These are phyloP conservation scores for Corniculantispora saksenae DNA, from an alignment of 2,329 filamentous ascomycete species.

Conservation along the genomic window DNA sequence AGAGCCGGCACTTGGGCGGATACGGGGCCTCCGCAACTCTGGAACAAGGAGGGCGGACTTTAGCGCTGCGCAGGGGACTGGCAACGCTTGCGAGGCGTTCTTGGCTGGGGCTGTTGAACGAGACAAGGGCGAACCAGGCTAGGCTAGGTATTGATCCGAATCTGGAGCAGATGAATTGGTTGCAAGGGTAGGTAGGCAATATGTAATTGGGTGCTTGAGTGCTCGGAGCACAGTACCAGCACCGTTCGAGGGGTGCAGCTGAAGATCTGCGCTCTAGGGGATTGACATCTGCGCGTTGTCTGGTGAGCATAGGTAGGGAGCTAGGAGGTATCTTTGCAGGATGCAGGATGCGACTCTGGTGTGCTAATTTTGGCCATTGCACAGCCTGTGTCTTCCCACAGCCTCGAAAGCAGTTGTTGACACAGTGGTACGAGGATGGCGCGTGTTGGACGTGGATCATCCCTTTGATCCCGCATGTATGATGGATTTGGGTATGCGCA, in stretches of 20 bases:
- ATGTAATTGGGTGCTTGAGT: no score
- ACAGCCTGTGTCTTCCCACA: constrained; percentile 4
- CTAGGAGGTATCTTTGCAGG: neutral
- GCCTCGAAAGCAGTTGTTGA: neutral
- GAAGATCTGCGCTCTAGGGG: no score
- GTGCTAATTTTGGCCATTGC: constrained; percentile 13
- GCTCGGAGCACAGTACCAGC: no score
- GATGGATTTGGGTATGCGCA: neutral
- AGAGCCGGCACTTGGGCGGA: neutral
- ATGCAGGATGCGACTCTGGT: neutral
- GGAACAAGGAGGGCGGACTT: constrained; percentile 16
- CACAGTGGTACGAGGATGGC: constrained; percentile 8
- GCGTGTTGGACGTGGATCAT: constrained; percentile 14
- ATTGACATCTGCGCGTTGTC: no score
- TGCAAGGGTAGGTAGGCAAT: neutral
- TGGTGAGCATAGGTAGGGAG: neutral
- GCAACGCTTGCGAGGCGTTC: neutral
- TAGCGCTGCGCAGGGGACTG: neutral
- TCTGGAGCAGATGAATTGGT: neutral
- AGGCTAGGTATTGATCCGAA: neutral
- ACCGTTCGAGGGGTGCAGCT: no score
- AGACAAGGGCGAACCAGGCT: constrained; percentile 10
- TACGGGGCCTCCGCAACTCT: constrained; percentile 17
- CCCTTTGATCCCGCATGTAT: neutral
- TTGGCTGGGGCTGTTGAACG: neutral